These are phyloP conservation scores for Antitrichia curtipendula DNA, from an alignment of 225 moss, liverwort and hornwort genomes.

Conservation along the genomic window DNA sequence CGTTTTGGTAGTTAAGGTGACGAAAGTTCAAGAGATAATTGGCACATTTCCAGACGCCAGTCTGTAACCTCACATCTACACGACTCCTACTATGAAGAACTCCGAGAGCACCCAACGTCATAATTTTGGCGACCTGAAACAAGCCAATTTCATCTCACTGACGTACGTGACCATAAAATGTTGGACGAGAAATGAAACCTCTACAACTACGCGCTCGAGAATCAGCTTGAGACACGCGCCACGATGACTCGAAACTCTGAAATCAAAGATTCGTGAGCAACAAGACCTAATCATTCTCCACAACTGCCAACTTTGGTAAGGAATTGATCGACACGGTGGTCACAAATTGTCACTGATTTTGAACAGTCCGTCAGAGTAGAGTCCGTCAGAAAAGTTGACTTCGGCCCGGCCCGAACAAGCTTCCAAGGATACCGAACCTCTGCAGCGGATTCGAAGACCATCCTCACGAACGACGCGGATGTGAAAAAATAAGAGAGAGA, in stretches of 20 bases:
- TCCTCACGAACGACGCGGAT: background rate
- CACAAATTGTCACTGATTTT: background rate
- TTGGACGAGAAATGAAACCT: background rate
- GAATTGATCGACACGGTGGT: background rate
- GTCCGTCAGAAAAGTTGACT: background rate
- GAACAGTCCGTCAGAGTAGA: background rate
- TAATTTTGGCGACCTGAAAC: background rate
- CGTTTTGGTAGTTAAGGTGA: background rate
- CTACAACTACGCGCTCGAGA: background rate
- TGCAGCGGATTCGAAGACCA: background rate
- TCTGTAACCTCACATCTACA: background rate
- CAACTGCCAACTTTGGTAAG: background rate
- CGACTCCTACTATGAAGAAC: background rate
- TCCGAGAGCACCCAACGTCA: background rate
- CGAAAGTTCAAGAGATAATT: background rate
- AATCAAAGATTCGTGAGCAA: background rate
- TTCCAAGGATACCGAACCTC: background rate
- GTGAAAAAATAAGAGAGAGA: background rate
- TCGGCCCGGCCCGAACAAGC: background rate
- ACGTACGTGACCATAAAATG: background rate
- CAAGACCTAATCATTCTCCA: background rate
- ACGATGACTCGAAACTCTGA: background rate
- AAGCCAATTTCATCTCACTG: background rate
- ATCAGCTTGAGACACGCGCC: background rate
- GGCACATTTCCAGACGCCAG: background rate